phyloP scores from a whole-genome alignment of 495 filamentous ascomycete species.

The Rusavskia elegans region DNA sequence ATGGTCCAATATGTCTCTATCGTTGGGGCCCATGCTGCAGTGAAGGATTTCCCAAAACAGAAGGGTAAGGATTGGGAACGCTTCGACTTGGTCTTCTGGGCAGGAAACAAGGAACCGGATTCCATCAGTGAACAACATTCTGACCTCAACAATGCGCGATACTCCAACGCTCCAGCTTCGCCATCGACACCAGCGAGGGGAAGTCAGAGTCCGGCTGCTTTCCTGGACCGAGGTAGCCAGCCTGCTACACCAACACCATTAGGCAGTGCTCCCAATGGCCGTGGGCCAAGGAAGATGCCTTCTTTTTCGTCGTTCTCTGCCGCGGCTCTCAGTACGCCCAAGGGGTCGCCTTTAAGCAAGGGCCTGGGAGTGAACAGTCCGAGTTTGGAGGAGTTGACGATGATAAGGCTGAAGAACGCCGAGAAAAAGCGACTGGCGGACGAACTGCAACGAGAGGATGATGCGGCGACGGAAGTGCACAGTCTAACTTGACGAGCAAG shows the following conservation, averaged over 20 bases:
- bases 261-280: not conserved
- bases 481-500: not conserved
- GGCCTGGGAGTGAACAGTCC: slow-evolving; percentile 22
- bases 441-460: slow-evolving; percentile 35
- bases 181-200: slow-evolving; percentile 13
- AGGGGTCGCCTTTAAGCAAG: slow-evolving; percentile 19
- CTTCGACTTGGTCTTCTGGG: slow-evolving; percentile 42
- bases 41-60: slow-evolving; percentile 34
- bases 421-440: slow-evolving; percentile 42
- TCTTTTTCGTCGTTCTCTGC: slow-evolving; percentile 36
- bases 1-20: slow-evolving; percentile 42
- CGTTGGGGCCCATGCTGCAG: slow-evolving; percentile 43
- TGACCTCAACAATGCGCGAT: slow-evolving; percentile 5
- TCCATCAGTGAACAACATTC: slow-evolving; percentile 8
- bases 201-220: slow-evolving; percentile 7
- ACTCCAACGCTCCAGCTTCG: slow-evolving; percentile 3
- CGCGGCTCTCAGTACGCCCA: slow-evolving; percentile 16
- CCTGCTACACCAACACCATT: slow-evolving; percentile 1
- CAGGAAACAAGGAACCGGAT: slow-evolving; percentile 34
- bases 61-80: slow-evolving; percentile 25
- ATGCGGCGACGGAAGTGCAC: slow-evolving; percentile 25
- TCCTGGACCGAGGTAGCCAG: not conserved
- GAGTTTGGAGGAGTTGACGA: slow-evolving; percentile 40
- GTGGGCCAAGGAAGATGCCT: slow-evolving; percentile 20
- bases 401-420: slow-evolving; percentile 45